Evolutionary conservation across 108 stramenopile genomes (phyloP), one percentile per base, ranked within the genome.

Genomic region (Cyclotella atomus): DNA sequence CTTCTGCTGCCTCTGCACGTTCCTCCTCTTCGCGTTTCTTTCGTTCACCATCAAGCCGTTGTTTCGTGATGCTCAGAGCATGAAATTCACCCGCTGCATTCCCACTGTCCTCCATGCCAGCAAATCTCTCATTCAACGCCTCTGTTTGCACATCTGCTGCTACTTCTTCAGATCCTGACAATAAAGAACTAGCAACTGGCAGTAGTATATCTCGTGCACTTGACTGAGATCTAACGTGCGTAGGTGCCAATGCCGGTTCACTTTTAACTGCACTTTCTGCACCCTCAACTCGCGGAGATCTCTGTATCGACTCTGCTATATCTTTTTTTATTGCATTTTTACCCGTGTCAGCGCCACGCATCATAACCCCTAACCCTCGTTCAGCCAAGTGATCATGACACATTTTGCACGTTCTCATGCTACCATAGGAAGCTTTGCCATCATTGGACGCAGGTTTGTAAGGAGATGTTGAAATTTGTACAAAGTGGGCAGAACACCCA

Each of bases 401-500:
- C 76, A 83, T 83, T 71, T 90, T 85, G 57, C 93, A 94, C 9
- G 89, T 87, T 43, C 93, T 61, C 55, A 91, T 73, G 28, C 80
- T 88, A 33, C 80, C 77, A 3, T 68, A 49, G 3, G 53, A n/a
- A 49, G 62, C 70, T 28, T 66, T 78, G 45, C 56, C 53, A 35
- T 50, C 59, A 57, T 45, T 65, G 19, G 45, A 23, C 34, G 41
- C 35, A 36, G 21, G 19, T 55, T 61, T 57, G 2, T 32, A 30
- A 43, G 56, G 36, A 64, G 59, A 32, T 65, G 84, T 28, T 41
- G 84, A 62, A 43, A 83, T 61, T 72, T 92, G 84, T 45, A 97
- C 92, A 84, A 89, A 96, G 82, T 85, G 96, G 24, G 94, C 89
- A 50, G 88, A 88, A 71, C 98, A 99, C n/a, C 65, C 49, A 55